Conservation (phyloP, 352 stramenopile species). For the Pythium aphanidermatum region DNA sequence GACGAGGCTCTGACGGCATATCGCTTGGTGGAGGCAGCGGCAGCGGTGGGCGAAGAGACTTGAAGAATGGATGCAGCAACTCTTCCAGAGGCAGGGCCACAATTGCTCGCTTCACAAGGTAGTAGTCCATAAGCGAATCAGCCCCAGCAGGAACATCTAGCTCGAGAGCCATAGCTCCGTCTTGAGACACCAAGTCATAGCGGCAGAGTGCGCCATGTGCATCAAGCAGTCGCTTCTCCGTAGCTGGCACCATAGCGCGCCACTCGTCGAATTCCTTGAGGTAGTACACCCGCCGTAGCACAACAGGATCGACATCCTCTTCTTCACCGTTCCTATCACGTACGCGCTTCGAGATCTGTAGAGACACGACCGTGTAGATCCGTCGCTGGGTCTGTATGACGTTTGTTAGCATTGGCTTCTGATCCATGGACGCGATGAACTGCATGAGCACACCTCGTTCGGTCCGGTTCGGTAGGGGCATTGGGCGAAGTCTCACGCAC, state of each 20-base stretch:
- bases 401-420: constrained; percentile 54
- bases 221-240: constrained; percentile 34
- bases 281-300: constrained; percentile 41
- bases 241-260: constrained; percentile 21
- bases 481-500: constrained; percentile 3
- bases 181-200: constrained; percentile 43
- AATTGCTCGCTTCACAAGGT: constrained; percentile 39
- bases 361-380: constrained; percentile 51
- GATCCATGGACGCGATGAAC: constrained; percentile 4
- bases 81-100: constrained; percentile 43
- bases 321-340: not conserved
- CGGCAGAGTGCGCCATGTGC: constrained; percentile 21
- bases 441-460: constrained; percentile 13
- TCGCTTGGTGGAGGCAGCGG: constrained; percentile 4
- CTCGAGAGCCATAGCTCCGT: constrained; percentile 44
- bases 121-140: constrained; percentile 56
- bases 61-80: constrained; percentile 32
- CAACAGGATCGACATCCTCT: not conserved
- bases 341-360: constrained; percentile 25
- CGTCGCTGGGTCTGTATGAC: constrained; percentile 40
- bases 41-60: constrained; percentile 22
- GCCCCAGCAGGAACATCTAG: constrained; percentile 40
- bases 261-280: constrained; percentile 59
- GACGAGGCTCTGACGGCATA: not conserved
- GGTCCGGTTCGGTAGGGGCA: constrained; percentile 10